Base-by-base conservation (phyloP, 371 early-diverging fungal species). In the Paraphysoderma sedebokerense region DNA sequence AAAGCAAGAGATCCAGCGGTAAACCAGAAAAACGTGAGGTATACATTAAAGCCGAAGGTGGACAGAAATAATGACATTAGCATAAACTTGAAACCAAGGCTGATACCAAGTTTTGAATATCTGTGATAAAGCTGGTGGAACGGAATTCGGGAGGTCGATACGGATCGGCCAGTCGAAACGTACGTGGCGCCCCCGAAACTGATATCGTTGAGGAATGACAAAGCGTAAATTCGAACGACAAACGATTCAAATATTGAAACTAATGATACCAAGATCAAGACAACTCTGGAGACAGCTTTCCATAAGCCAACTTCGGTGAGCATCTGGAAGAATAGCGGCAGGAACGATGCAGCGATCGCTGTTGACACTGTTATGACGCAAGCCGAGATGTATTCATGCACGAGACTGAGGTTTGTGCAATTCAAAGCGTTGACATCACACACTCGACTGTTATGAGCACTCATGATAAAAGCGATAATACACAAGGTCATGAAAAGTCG, bases 201-300 rank as follows among this genome's bases (percentile, higher is more conserved):
- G 56, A 87, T 53, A 54, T 87, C 83, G 50, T 78, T 75, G 53
- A 85, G 58, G 33, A 89, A 76, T 41, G 85, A 76, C 60, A 83
- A 76, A 44, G 83, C 72, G 59, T 87, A 88, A 50, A 86, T 82
- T 56, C 87, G 88, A 1, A 89, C 87, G 19, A 82, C 82, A 66
- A 89, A 81, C 20, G 87, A 83, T 58, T 89, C 90, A 54, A 90
- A 91, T 35, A 88, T 59, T 4, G 86, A 87, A 4, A 86, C 82
- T 19, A 88, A 61, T 20, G 85, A 87, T 41, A 82, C 53, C 33
- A 91, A 74, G 47, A 89, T 88, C 51, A 81, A 80, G 22, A 77
- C 79, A 26, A 88, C 66, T 38, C 90, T 80, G 13, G 73, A 66
- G 24, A 81, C 53, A 27, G 83, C 79, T 26, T 81, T 70, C 28